Conservation (phyloP, 495 filamentous ascomycete genomes). For the Friedmanniomyces endolithicus region DNA sequence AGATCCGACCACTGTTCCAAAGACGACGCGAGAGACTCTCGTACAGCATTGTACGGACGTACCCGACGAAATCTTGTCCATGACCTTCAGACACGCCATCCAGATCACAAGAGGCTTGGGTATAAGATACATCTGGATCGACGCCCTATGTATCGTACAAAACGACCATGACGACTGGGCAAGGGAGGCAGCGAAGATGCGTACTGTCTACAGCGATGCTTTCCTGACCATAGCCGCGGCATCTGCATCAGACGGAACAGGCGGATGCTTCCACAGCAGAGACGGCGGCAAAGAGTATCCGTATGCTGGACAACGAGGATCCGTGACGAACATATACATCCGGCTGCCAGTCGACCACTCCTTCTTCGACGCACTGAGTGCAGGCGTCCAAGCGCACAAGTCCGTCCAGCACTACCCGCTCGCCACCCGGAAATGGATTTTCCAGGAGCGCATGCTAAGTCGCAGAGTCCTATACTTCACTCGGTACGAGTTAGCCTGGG, state of each 20-base stretch:
- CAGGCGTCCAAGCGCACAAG: not conserved
- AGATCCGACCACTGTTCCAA: not conserved
- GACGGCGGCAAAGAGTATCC: not conserved
- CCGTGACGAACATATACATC: not conserved
- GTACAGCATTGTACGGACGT: not conserved
- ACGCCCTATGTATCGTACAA: slow-evolving; percentile 36
- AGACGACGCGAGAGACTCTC: not conserved
- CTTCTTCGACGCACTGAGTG: not conserved
- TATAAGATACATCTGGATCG: slow-evolving; percentile 35
- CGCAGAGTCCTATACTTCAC: slow-evolving; percentile 20
- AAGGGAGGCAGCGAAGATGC: slow-evolving; percentile 32
- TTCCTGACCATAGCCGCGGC: slow-evolving; percentile 28
- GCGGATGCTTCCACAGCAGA: not conserved
- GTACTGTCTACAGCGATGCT: slow-evolving; percentile 31
- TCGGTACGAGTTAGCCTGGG: slow-evolving; percentile 17
- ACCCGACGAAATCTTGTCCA: not conserved
- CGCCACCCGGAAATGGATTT: slow-evolving; percentile 16
- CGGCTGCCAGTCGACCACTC: not conserved
- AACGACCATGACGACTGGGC: slow-evolving; percentile 32
- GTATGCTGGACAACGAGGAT: not conserved
- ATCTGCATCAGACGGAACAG: not conserved
- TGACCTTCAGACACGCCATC: slow-evolving; percentile 21
- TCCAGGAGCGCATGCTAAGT: slow-evolving; percentile 22
- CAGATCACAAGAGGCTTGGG: slow-evolving; percentile 24
- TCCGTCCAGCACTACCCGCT: slow-evolving; percentile 19